These are phyloP conservation scores for Bretziella fagacearum DNA, from an alignment of 2,329 filamentous ascomycete species.

Conservation along the genomic window DNA sequence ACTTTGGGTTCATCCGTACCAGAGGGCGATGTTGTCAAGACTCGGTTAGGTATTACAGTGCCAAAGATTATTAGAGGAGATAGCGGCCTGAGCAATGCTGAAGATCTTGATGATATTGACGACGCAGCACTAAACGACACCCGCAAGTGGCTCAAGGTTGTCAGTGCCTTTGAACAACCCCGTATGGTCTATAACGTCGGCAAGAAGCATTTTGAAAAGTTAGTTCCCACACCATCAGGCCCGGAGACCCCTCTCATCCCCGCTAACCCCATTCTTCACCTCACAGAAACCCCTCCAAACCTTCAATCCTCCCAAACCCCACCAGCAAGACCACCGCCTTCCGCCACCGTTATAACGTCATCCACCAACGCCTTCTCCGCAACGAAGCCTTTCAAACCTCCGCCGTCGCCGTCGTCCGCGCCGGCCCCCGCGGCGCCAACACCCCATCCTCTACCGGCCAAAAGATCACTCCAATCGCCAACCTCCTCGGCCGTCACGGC, in stretches of 20 bases:
- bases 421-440: slow-evolving; percentile 37
- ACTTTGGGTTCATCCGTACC: slow-evolving; percentile 36
- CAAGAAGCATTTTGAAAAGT: slow-evolving; percentile 86
- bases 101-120: slow-evolving; percentile 41
- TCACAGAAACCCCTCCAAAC: slow-evolving; percentile 40
- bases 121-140: slow-evolving; percentile 45
- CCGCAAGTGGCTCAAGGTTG: slow-evolving; percentile 66
- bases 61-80: slow-evolving; percentile 30
- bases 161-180: slow-evolving; percentile 75
- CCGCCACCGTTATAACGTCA: slow-evolving; percentile 76
- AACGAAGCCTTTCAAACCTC: slow-evolving; percentile 88
- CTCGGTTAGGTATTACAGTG: slow-evolving; percentile 31
- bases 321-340: slow-evolving; percentile 74
- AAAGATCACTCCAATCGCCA: slow-evolving; percentile 73
- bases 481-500: slow-evolving; percentile 60
- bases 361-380: slow-evolving; percentile 78
- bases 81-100: slow-evolving; percentile 41
- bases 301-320: slow-evolving; percentile 57
- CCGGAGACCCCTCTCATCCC: not conserved
- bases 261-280: slow-evolving; percentile 7
- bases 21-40: slow-evolving; percentile 35
- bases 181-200: slow-evolving; percentile 55
- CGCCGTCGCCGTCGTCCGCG: slow-evolving; percentile 46
- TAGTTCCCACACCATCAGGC: slow-evolving; percentile 14
- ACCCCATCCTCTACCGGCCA: slow-evolving; percentile 52